phyloP scores from a whole-genome alignment of 1,284 basidiomycete genomes.

The Meira miltonrushii region DNA sequence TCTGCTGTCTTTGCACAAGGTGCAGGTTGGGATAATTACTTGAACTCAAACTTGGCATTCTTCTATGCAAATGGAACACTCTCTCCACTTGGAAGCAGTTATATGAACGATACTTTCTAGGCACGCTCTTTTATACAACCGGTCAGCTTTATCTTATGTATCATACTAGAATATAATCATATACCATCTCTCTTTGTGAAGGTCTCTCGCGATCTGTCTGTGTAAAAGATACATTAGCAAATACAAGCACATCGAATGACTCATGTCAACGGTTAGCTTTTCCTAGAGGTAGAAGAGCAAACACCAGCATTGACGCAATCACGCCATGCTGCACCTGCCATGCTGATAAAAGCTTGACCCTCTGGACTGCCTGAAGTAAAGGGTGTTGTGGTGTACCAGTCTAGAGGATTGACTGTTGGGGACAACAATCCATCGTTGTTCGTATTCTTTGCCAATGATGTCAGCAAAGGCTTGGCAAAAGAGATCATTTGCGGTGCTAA shows the following conservation, averaged over 20 bases:
- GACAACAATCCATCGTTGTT: constrained; percentile 24
- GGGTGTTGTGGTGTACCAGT: constrained; percentile 24
- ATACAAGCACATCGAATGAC: too few species aligned
- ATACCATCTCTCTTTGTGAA: too few species aligned
- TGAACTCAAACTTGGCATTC: not conserved
- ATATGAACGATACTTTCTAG: not conserved
- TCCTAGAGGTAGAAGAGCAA: too few species aligned
- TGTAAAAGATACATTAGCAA: too few species aligned
- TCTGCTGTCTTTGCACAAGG: not conserved
- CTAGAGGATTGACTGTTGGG: constrained; percentile 38
- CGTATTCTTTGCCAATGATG: constrained; percentile 10
- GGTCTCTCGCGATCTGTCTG: too few species aligned
- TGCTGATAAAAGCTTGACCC: constrained; percentile 38
- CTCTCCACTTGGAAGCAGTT: not conserved
- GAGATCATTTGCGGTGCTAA: constrained; percentile 18
- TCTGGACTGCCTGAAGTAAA: constrained; percentile 32
- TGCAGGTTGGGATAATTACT: not conserved
- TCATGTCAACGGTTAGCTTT: too few species aligned
- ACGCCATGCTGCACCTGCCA: constrained; percentile 39
- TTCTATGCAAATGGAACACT: not conserved
- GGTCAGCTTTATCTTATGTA: too few species aligned
- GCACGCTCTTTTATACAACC: too few species aligned
- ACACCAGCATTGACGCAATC: constrained; percentile 21
- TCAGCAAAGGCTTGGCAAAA: constrained; percentile 19
- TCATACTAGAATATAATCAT: too few species aligned